These are phyloP conservation scores for Santalum album DNA, from an alignment of 164 flowering plant genomes.

Conservation along the genomic window DNA sequence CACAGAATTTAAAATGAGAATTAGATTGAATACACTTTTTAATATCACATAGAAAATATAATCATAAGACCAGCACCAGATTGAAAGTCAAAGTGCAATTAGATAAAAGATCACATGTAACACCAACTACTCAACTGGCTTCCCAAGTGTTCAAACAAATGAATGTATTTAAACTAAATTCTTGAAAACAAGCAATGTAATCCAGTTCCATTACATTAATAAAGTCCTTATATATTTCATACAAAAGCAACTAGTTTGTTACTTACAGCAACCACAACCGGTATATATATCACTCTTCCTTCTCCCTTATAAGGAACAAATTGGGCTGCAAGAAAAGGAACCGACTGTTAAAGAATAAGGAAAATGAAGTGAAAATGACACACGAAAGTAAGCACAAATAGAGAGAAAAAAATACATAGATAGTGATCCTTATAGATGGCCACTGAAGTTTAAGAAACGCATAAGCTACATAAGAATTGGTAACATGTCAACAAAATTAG, in stretches of 20 bases:
- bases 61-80: no score
- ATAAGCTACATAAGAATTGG: no score
- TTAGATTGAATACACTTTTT: no score
- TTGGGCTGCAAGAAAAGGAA: constrained; percentile 61
- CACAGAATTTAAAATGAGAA: no score
- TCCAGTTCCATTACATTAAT: no score
- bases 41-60: no score
- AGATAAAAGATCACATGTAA: neutral
- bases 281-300: constrained; percentile 47
- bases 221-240: neutral
- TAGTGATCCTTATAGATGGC: neutral
- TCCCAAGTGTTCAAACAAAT: no score
- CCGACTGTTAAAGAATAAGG: neutral
- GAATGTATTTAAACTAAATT: no score
- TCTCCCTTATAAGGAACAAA: constrained; percentile 49
- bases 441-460: neutral
- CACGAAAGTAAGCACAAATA: neutral
- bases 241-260: neutral
- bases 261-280: constrained; percentile 96
- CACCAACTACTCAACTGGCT: no score
- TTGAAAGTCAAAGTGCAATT: neutral
- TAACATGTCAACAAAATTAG: no score
- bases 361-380: neutral
- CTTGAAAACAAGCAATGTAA: no score
- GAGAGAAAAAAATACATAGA: neutral